A percentile compares a stretch with the other conserved stretches of the same genome.
Conservation (phyloP, 257 asterid species). For the Scutellaria galericulata region DNA sequence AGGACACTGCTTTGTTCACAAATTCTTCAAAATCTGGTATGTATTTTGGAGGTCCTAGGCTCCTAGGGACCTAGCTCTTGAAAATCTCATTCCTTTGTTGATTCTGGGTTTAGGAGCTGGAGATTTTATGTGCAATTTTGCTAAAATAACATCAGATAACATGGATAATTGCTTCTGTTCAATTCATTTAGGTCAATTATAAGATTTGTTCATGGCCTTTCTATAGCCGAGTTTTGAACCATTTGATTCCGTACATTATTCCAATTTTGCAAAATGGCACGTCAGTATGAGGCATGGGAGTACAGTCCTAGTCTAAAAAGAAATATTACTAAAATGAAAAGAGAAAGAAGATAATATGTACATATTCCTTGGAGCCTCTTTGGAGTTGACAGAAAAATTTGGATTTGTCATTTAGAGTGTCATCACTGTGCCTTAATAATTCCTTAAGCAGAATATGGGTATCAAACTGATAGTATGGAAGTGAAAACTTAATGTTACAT, state of each 20-base stretch:
- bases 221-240: conserved; percentile 14
- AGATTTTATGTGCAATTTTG: neutral
- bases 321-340: neutral
- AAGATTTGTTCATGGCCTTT: conserved; percentile 16
- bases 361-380: neutral
- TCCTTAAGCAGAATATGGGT: neutral
- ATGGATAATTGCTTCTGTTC: conserved; percentile 3
- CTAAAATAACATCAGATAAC: conserved; percentile 18
- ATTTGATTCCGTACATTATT: neutral
- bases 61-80: conserved; percentile 18
- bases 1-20: conserved; percentile 52
- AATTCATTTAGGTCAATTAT: conserved; percentile 9
- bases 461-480: conserved; percentile 3
- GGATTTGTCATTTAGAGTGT: neutral
- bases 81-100: conserved; percentile 21
- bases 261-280: neutral
- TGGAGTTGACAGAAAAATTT: neutral
- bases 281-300: conserved; percentile 7
- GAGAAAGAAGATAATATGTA: neutral
- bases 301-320: conserved; percentile 23
- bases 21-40: conserved; percentile 77
- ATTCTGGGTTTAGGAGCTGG: conserved; percentile 21
- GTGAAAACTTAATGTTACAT: conserved; percentile 5
- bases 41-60: neutral
- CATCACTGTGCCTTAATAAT: neutral